These are phyloP conservation scores for Phytophthora aleatoria DNA, from an alignment of 352 stramenopile species.

Conservation along the genomic window DNA sequence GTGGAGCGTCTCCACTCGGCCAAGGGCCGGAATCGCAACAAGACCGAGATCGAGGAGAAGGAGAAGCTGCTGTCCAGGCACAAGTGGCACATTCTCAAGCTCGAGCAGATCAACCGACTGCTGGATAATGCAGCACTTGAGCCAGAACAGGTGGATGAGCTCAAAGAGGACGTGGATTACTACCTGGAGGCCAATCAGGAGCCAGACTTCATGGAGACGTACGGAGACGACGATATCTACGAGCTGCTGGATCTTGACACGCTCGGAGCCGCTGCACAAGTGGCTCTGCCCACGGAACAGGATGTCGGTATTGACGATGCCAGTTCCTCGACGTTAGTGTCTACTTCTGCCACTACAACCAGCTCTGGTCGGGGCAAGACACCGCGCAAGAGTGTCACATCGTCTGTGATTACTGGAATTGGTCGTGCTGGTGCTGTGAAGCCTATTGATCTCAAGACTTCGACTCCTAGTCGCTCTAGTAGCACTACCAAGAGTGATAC, in stretches of 20 bases:
- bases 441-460: conserved; percentile 83
- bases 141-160: conserved; percentile 91
- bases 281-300: conserved; percentile 71
- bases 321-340: conserved; percentile 5
- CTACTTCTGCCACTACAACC: conserved; percentile 9
- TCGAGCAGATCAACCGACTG: conserved; percentile 98
- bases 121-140: conserved; percentile 97
- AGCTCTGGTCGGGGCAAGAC: conserved; percentile 50
- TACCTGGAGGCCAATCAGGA: conserved; percentile 96
- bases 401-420: conserved; percentile 72
- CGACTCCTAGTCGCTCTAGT: conserved; percentile 55
- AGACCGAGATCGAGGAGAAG: conserved; percentile 90
- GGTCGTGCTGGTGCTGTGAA: conserved; percentile 75
- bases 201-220: conserved; percentile 93
- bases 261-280: conserved; percentile 73
- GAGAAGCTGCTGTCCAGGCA: conserved; percentile 92
- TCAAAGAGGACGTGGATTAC: conserved; percentile 99
- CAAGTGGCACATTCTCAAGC: conserved; percentile 97
- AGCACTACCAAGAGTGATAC: conserved; percentile 60
- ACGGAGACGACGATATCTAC: conserved; percentile 94
- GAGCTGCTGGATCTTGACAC: conserved; percentile 95
- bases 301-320: conserved; percentile 73
- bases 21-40: conserved; percentile 96
- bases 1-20: conserved; percentile 77
- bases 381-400: conserved; percentile 66